Evolutionary conservation across 2,329 filamentous ascomycete genomes (phyloP), one percentile per base, ranked within the genome.

Genomic region (Sporothrix pseudoabietina): DNA sequence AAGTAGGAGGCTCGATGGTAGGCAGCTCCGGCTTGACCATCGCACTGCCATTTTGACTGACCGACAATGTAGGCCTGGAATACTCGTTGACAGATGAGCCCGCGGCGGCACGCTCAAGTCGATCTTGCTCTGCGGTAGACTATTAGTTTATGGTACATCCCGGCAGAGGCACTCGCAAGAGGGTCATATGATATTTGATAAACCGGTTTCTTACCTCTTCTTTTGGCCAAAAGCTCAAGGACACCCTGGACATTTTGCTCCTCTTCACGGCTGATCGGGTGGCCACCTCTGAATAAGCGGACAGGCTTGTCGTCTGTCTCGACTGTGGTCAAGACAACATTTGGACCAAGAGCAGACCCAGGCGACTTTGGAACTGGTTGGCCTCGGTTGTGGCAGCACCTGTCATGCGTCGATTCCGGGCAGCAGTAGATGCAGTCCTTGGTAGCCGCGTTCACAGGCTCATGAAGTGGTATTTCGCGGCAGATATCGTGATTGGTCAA

Each of bases 281-380:
- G 57, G 1, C 32, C 32, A 1, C 19, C 30, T 19, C 44, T 49
- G 44, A 49, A 49, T 16, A 16, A 14, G 14, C 44, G 44, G 44
- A 49, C 14, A 16, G 44, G 32, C 57, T 7, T 61, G 57, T n/a
- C 16, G 32, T 30, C 39, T 0, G 61, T 66, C 61, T 66, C 39
- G 39, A 66, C 61, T 6, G 61, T 47, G 12, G 39, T 39, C 39
- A 66, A 16, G 61, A 66, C 16, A 39, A 66, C 39, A 47, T 66
- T 44, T 19, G 35, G 39, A 2, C 39, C 61, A 30, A 66, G 61
- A 26, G 9, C 26, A 30, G 61, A 47, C 19, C 39, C 61, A 7
- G n/a, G n/a, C 3, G 39, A 66, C 41, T 47, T 22, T 26, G 39
- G 61, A 5, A 16, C 39, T 3, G 39, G n/a, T 39, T 66, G 39